Base-by-base conservation (phyloP, 2,329 filamentous ascomycete species). In the Colletotrichum paranaense region DNA sequence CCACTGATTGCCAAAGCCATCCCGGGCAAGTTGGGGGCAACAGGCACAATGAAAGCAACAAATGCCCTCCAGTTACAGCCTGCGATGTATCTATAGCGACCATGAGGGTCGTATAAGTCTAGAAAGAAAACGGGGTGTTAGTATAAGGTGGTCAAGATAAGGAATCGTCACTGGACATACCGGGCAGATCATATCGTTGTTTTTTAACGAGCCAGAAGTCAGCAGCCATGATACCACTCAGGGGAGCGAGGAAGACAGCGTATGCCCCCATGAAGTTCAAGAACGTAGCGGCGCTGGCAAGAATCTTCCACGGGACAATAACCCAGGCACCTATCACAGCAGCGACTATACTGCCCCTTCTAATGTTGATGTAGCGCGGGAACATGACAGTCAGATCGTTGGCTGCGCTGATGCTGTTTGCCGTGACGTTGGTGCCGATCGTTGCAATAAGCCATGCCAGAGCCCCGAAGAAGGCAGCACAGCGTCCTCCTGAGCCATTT, bases 261-360 rank as follows among this genome's bases (percentile, higher is more conserved):
- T 84, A 78, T 0, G 91, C 91, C 56, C 87, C 86, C 87, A 94
- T 92, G 81, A 93, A 94, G 56, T 88, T 86, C 4, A 92, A 81
- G 76, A 93, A 90, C 1, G 87, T 90, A 2, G 81, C 79, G 2
- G 91, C 91, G 0, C 88, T 90, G 42, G 80, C 84, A 22, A 92
- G 82, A 70, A 93, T 92, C 81, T 92, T 92, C 91, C 91, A 92
- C 1, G 90, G 90, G 1, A 91, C 89, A 38, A 92, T 84, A 3
- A 86, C 85, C 89, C 90, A 92, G 26, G 87, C 88, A 0, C 81
- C 83, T 24, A 90, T 79, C 4, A 91, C 63, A 1, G 88, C 88
- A 5, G 88, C 86, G 56, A 91, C 81, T 38, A 91, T 80, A 69
- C 87, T 88, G 8, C 89, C 89, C 22, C 90, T 86, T 8, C 82